Evolutionary conservation across 805 yeast genomes (phyloP), one percentile per base, ranked within the genome.

Genomic region (Starmera amethionina): DNA sequence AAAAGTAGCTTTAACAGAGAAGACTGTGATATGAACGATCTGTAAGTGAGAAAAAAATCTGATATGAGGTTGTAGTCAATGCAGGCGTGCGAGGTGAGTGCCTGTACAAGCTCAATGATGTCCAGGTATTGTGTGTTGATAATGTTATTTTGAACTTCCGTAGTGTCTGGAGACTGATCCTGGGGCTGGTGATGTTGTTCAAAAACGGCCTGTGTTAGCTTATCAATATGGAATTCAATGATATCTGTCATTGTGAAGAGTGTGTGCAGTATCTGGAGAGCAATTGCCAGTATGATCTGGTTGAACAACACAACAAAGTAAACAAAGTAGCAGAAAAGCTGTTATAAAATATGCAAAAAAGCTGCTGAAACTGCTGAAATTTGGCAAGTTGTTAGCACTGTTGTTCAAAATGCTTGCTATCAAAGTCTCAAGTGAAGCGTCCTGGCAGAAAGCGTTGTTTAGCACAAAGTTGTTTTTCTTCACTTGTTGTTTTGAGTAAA

Each of bases 41-140:
- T 68, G 60, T 76, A 89, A 1, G 95, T 79, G 38, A 90, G 69
- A 57, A 90, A 85, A 58, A 93, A 88, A 62, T 93, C 97, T 37
- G 89, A 75, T 41, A 89, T 64, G 32, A 82, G 69, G 45, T 77
- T 75, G 58, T 90, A 90, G 58, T 87, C 89, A 14, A 90, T 55
- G 19, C 47, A 51, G 2, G 41, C 40, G 9, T 55, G 47, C 0
- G 57, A 46, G 5, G 59, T 54, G 30, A 55, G 36, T 3, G 40
- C 36, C 5, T 50, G 29, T 12, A 54, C 38, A 22, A 55, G 46
- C 1, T 47, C 36, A n/a, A 42, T 34, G 7, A 51, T 33, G 39
- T 51, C 54, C n/a, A 45, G 12, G 25, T 45, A 46, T 5, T 35
- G 22, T 28, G 30, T 3, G 7, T 15, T 13, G 30, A 5, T 35